phyloP scores from a whole-genome alignment of 176 grass and related monocot species.

The Microstegium vimineum region DNA sequence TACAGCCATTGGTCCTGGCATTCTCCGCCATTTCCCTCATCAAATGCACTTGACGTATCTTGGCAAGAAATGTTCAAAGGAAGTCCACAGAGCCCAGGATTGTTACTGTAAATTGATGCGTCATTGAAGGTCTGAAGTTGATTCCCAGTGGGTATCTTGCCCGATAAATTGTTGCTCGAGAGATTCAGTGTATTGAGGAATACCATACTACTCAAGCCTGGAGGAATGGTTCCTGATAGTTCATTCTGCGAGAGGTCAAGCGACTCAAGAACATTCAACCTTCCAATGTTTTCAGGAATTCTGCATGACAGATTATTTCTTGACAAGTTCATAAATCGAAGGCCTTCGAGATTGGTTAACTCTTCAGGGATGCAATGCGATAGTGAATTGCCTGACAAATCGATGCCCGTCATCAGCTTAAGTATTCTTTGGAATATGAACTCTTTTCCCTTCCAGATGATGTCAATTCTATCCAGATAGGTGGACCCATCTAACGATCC shows the following conservation, averaged over 20 bases:
- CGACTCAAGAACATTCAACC: slow-evolving; percentile 28
- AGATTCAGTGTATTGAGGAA: slow-evolving; percentile 43
- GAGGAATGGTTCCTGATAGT: slow-evolving; percentile 48
- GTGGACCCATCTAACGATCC: background rate
- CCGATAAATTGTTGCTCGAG: slow-evolving; percentile 48
- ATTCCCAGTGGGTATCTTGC: slow-evolving; percentile 45
- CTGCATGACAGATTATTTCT: slow-evolving; percentile 36
- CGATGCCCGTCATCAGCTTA: slow-evolving; percentile 31
- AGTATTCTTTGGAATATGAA: slow-evolving; percentile 40
- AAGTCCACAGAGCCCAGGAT: slow-evolving; percentile 53
- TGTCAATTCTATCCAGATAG: slow-evolving; percentile 53
- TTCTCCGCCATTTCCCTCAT: background rate
- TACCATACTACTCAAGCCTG: background rate
- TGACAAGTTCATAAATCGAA: slow-evolving; percentile 67
- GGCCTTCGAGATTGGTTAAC: slow-evolving; percentile 40
- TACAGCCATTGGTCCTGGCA: slow-evolving; percentile 33
- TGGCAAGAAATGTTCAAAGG: slow-evolving; percentile 34
- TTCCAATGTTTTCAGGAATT: slow-evolving; percentile 44
- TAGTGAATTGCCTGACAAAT: background rate
- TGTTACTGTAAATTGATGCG: slow-evolving; percentile 40
- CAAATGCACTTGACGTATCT: background rate
- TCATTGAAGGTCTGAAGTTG: slow-evolving; percentile 64
- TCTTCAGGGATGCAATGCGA: slow-evolving; percentile 12
- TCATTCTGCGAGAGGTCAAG: slow-evolving; percentile 60
- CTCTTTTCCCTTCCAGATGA: slow-evolving; percentile 56